A percentile compares a stretch with the other conserved stretches of the same genome.
Conservation (phyloP, 2,329 filamentous ascomycete species). For the Aspergillus sp. region DNA sequence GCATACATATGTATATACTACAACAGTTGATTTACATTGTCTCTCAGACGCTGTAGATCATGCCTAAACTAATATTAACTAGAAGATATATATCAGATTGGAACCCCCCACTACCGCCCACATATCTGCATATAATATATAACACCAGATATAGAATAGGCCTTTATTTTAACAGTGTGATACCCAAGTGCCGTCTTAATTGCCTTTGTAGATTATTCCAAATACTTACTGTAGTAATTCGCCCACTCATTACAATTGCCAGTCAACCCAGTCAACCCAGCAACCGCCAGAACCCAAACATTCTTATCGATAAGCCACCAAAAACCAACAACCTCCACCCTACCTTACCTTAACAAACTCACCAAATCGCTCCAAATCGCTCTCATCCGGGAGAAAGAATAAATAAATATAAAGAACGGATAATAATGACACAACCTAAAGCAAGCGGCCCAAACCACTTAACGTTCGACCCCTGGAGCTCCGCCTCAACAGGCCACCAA, state of each 20-base stretch:
- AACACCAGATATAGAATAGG: too few relatives aligned
- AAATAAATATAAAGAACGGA: background rate
- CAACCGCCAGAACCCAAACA: background rate
- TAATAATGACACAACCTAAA: background rate
- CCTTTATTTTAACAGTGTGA: too few relatives aligned
- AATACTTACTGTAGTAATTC: background rate
- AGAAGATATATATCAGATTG: too few relatives aligned
- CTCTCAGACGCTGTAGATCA: background rate
- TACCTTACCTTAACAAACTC: background rate
- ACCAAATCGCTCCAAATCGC: too few relatives aligned
- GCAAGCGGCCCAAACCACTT: constrained; percentile 22
- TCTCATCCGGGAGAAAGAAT: background rate
- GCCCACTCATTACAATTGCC: too few relatives aligned
- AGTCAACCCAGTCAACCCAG: background rate
- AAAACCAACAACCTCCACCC: background rate
- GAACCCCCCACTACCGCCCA: too few relatives aligned
- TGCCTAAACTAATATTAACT: background rate
- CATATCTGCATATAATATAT: too few relatives aligned
- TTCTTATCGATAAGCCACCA: constrained; percentile 7
- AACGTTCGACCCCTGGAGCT: constrained; percentile 56
- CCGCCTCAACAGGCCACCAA: constrained; percentile 75
- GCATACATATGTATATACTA: constrained; percentile 2
- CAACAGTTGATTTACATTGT: background rate
- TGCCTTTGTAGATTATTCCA: too few relatives aligned
- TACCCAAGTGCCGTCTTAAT: too few relatives aligned